phyloP scores from a whole-genome alignment of 1,139 yeast species.

The Groenewaldozyma sp. region DNA sequence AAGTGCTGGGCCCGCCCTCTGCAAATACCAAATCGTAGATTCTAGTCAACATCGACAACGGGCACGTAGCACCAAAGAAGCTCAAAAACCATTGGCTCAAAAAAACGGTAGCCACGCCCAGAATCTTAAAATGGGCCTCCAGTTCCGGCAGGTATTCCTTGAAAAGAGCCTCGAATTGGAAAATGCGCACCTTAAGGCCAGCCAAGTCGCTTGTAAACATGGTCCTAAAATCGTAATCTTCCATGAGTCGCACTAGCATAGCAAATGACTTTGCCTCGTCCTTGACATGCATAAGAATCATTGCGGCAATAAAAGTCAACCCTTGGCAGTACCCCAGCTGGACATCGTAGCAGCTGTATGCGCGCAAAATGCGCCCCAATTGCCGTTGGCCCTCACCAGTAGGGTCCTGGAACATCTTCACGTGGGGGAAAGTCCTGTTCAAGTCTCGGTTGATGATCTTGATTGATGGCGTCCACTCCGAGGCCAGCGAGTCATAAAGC shows the following conservation, averaged over 20 bases:
- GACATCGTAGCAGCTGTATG: slow-evolving; percentile 57
- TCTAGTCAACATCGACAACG: slow-evolving; percentile 41
- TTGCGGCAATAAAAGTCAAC: slow-evolving; percentile 56
- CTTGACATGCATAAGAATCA: slow-evolving; percentile 42
- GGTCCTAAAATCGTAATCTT: slow-evolving; percentile 49
- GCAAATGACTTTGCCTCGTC: slow-evolving; percentile 43
- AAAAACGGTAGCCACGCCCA: slow-evolving; percentile 29
- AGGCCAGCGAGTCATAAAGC: slow-evolving; percentile 35
- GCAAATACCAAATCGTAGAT: slow-evolving; percentile 47
- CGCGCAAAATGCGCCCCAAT: slow-evolving; percentile 52
- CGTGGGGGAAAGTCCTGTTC: slow-evolving; percentile 52
- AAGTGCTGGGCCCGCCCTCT: slow-evolving; percentile 58
- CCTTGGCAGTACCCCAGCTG: slow-evolving; percentile 72
- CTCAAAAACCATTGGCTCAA: slow-evolving; percentile 60
- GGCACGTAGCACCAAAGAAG: slow-evolving; percentile 55
- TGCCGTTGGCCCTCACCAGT: slow-evolving; percentile 38
- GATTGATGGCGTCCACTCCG: slow-evolving; percentile 37
- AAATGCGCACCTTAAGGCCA: slow-evolving; percentile 46
- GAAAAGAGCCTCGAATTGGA: slow-evolving; percentile 44
- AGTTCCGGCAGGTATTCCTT: slow-evolving; percentile 36
- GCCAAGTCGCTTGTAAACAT: slow-evolving; percentile 52
- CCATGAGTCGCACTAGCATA: slow-evolving; percentile 52
- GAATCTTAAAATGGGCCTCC: slow-evolving; percentile 36
- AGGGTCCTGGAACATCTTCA: slow-evolving; percentile 41
- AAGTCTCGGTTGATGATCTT: slow-evolving; percentile 56